phyloP scores from a whole-genome alignment of 805 yeast species.

The Yamadazyma scolyti region DNA sequence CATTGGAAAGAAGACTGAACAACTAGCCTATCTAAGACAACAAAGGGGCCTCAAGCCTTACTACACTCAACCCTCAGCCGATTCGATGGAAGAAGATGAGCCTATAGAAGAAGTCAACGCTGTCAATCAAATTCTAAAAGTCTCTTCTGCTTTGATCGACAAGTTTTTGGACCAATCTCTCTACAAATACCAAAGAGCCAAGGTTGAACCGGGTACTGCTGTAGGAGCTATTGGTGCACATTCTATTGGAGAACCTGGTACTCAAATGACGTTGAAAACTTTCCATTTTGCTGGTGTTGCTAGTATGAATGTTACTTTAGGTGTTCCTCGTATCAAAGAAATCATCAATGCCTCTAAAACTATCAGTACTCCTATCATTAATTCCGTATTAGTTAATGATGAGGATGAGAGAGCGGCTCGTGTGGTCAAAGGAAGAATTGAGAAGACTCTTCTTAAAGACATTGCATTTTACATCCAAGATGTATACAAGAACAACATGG shows the following conservation, averaged over 20 bases:
- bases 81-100: slow-evolving; percentile 35
- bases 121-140: slow-evolving; percentile 62
- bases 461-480: slow-evolving; percentile 89
- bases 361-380: slow-evolving; percentile 94
- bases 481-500: slow-evolving; percentile 77
- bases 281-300: slow-evolving; percentile 99
- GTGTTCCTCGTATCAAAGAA: slow-evolving; percentile 99
- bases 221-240: slow-evolving; percentile 99
- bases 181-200: slow-evolving; percentile 78
- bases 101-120: slow-evolving; percentile 38
- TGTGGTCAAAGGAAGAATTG: slow-evolving; percentile 96
- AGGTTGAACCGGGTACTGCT: slow-evolving; percentile 98
- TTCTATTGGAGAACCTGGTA: slow-evolving; percentile 98
- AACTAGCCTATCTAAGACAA: slow-evolving; percentile 55
- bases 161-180: slow-evolving; percentile 75
- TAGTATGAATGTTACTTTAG: slow-evolving; percentile 96
- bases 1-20: slow-evolving; percentile 51
- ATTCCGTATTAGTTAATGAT: slow-evolving; percentile 88
- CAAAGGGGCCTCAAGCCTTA: slow-evolving; percentile 47
- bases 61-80: slow-evolving; percentile 38
- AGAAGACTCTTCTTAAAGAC: slow-evolving; percentile 84
- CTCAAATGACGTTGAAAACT: slow-evolving; percentile 90
- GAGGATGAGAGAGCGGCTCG: slow-evolving; percentile 97
- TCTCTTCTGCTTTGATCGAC: slow-evolving; percentile 56
- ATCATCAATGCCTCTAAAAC: slow-evolving; percentile 95